Evolutionary conservation across 2,329 filamentous ascomycete genomes (phyloP).

Genomic region (Fusarium sp.): DNA sequence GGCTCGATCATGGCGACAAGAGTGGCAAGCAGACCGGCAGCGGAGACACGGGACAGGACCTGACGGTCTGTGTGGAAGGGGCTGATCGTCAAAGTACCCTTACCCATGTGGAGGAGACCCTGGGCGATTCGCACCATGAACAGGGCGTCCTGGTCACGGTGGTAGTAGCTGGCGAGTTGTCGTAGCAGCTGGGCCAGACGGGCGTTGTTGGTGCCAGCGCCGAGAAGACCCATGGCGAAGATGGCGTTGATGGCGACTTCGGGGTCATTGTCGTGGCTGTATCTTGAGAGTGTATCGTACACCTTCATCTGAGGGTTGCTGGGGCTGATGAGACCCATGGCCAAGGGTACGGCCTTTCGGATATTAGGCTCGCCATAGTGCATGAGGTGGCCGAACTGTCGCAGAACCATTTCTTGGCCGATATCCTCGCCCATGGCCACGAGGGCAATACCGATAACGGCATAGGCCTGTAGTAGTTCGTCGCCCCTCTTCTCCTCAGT

Average conservation of each 20-base stretch:
- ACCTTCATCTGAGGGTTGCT: constrained; percentile 99
- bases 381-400: constrained; percentile 98
- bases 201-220: constrained; percentile 98
- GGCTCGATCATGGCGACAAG: constrained; percentile 95
- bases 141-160: constrained; percentile 93
- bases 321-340: constrained; percentile 96
- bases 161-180: constrained; percentile 98
- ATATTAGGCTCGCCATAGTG: constrained; percentile 99
- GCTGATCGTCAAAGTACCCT: constrained; percentile 94
- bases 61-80: constrained; percentile 99
- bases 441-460: constrained; percentile 91
- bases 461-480: constrained; percentile 95
- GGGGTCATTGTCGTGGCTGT: constrained; percentile 98
- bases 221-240: constrained; percentile 97
- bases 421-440: constrained; percentile 99
- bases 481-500: constrained; percentile 95
- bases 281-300: constrained; percentile 96
- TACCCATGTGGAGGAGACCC: constrained; percentile 98
- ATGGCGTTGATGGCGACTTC: constrained; percentile 99
- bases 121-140: constrained; percentile 99
- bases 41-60: constrained; percentile 91
- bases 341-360: constrained; percentile 92
- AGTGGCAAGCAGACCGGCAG: constrained; percentile 90
- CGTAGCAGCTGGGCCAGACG: constrained; percentile 93
- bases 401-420: constrained; percentile 98